Evolutionary conservation across 805 yeast species (phyloP).

Genomic region (Kregervanrija pseudodelftensis): DNA sequence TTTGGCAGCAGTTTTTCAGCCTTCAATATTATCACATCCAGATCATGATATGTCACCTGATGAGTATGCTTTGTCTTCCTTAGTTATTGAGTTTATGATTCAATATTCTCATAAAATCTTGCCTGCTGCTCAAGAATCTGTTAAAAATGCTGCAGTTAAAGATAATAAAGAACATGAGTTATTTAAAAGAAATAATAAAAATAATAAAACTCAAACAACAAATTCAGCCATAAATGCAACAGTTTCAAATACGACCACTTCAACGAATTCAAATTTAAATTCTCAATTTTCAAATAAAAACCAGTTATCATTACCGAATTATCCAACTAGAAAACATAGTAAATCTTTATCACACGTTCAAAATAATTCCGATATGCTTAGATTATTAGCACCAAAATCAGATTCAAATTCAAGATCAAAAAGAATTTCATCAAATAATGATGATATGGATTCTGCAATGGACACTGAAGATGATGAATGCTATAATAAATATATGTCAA

Average conservation of each 20-base stretch:
- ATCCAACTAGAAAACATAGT: slow-evolving; percentile 25
- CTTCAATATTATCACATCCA: slow-evolving; percentile 90
- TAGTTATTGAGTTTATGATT: slow-evolving; percentile 82
- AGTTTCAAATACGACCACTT: neutral
- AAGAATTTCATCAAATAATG: neutral
- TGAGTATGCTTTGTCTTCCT: slow-evolving; percentile 81
- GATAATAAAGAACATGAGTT: slow-evolving; percentile 4
- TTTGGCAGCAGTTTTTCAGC: slow-evolving; percentile 94
- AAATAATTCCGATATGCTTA: slow-evolving; percentile 32
- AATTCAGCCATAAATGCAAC: neutral
- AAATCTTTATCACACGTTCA: slow-evolving; percentile 41
- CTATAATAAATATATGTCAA: too few species aligned
- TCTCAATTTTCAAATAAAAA: too few species aligned
- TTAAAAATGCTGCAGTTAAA: slow-evolving; percentile 10
- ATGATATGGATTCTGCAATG: too few species aligned
- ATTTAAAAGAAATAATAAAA: neutral
- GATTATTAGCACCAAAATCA: slow-evolving; percentile 17
- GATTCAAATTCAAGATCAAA: slow-evolving; percentile 5
- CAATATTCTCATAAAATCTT: slow-evolving; percentile 76
- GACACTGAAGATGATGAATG: too few species aligned
- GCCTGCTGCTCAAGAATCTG: slow-evolving; percentile 37
- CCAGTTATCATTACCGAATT: too few species aligned
- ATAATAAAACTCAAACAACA: neutral
- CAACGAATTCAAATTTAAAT: too few species aligned
- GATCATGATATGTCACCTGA: slow-evolving; percentile 87